Percentiles rank a stretch among this genome's conserved stretches.
phyloP scores from a whole-genome alignment of 768 basidiomycete species.

The Hortiboletus flavorubellus region DNA sequence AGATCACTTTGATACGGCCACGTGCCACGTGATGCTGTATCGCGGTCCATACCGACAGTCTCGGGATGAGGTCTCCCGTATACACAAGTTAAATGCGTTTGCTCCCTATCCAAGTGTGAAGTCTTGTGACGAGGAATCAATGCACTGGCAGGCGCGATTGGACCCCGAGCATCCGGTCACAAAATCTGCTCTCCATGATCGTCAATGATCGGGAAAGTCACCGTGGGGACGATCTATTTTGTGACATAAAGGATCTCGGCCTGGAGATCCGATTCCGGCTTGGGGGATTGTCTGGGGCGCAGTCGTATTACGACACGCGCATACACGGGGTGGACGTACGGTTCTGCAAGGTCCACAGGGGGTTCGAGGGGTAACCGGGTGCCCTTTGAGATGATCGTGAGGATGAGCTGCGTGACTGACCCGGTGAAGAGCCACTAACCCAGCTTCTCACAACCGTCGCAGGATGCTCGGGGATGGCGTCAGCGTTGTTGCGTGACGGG shows the following conservation, averaged over 20 bases:
- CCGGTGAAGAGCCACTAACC: conserved; percentile 84
- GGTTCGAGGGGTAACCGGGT: conserved; percentile 85
- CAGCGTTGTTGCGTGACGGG: background rate
- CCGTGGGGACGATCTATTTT: conserved; percentile 96
- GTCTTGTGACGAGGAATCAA: too few species aligned
- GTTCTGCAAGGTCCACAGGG: conserved; percentile 44
- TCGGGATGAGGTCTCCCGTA: too few species aligned
- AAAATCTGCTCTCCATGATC: conserved; percentile 41
- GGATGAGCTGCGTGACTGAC: conserved; percentile 89
- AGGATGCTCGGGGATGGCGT: conserved; percentile 63
- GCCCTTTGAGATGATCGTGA: conserved; percentile 95
- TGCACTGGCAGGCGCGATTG: too few species aligned
- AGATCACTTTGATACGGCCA: too few species aligned
- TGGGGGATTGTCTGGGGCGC: conserved; percentile 46
- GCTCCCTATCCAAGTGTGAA: too few species aligned
- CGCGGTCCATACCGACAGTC: too few species aligned
- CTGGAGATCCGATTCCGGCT: conserved; percentile 87
- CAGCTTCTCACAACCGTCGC: conserved; percentile 27
- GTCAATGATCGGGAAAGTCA: conserved; percentile 94
- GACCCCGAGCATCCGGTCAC: too few species aligned
- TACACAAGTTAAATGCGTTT: too few species aligned
- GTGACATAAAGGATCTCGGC: conserved; percentile 96
- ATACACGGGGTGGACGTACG: conserved; percentile 39
- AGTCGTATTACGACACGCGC: background rate
- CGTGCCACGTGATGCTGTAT: too few species aligned